Conservation (phyloP, 2,329 filamentous ascomycete genomes). For the Monilinia fructigena region DNA sequence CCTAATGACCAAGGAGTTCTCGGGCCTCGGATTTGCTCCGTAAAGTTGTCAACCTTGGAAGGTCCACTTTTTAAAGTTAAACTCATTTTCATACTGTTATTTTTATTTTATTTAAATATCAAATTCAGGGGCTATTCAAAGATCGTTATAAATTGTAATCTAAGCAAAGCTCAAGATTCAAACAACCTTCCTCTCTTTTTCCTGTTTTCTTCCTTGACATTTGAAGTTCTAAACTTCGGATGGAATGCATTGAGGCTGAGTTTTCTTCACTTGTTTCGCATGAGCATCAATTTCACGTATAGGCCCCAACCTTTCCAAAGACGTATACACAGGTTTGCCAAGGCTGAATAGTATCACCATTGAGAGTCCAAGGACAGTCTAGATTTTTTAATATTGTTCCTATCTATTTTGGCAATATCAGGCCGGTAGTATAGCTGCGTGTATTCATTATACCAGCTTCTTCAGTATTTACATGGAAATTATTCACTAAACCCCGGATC, state of each 20-base stretch:
- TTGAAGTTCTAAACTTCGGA: background rate
- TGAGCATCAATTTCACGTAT: background rate
- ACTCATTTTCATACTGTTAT: background rate
- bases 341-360: background rate
- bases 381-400: background rate
- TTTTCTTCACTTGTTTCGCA: background rate
- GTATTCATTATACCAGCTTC: background rate
- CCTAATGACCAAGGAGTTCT: background rate
- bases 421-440: background rate
- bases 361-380: background rate
- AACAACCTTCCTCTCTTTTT: background rate
- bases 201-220: background rate
- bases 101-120: background rate
- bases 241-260: background rate
- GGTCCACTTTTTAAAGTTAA: background rate
- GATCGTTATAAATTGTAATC: background rate
- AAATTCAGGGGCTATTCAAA: background rate
- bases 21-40: background rate
- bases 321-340: too few relatives aligned
- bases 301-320: too few relatives aligned
- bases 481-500: background rate
- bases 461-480: slow-evolving; percentile 3
- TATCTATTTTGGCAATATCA: background rate
- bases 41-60: too few relatives aligned
- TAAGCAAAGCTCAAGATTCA: background rate